These are phyloP conservation scores for Wickerhamomyces ciferrii DNA, from an alignment of 805 yeast genomes.

Conservation along the genomic window DNA sequence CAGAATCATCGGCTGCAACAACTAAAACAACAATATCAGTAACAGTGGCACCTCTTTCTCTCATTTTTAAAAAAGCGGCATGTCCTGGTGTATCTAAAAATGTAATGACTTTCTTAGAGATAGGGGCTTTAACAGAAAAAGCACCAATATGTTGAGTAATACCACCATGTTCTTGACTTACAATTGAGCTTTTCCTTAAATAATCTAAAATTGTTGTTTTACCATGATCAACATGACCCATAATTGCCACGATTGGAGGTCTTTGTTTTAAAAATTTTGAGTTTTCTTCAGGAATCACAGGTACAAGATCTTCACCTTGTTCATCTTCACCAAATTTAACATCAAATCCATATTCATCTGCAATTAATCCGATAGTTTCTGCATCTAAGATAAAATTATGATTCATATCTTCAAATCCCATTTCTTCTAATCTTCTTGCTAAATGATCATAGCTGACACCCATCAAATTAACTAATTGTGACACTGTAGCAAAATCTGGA, in stretches of 20 bases:
- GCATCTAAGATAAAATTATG: conserved; percentile 78
- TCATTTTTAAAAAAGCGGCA: conserved; percentile 93
- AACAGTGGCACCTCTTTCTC: conserved; percentile 92
- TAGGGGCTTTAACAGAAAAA: conserved; percentile 77
- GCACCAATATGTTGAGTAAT: conserved; percentile 99
- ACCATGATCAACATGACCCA: conserved; percentile 99
- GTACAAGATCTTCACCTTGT: conserved; percentile 43
- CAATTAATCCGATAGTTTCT: conserved; percentile 81
- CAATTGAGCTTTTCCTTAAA: conserved; percentile 80
- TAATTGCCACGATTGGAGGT: conserved; percentile 93
- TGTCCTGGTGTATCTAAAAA: conserved; percentile 98
- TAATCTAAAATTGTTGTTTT: conserved; percentile 91
- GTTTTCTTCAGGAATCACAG: conserved; percentile 37
- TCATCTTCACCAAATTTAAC: conserved; percentile 25
- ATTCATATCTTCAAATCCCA: conserved; percentile 69
- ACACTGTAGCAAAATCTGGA: conserved; percentile 75
- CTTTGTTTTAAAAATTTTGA: conserved; percentile 53
- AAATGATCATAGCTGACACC: conserved; percentile 59
- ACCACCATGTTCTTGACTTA: conserved; percentile 86
- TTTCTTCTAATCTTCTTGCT: conserved; percentile 46
- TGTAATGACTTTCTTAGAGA: conserved; percentile 71
- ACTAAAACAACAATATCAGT: conserved; percentile 91
- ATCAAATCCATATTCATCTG: conserved; percentile 83
- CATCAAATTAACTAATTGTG: conserved; percentile 71
- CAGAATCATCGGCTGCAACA: conserved; percentile 96